Conservation (phyloP, 164 flowering plant genomes). For the Macadamia tetraphylla region DNA sequence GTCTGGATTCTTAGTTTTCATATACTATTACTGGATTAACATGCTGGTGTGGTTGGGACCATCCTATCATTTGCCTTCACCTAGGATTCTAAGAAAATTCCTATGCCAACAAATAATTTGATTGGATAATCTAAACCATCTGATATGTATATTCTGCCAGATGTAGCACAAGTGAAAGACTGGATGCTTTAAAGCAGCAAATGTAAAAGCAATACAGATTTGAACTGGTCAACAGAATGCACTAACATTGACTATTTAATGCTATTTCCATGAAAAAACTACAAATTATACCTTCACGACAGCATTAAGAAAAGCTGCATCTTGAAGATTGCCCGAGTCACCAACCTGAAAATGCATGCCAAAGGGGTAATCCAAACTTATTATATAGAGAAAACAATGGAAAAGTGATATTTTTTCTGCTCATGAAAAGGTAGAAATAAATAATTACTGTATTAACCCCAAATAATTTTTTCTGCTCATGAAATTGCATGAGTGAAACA, state of each 20-base stretch:
- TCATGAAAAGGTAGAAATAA: too few relatives aligned
- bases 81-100: too few relatives aligned
- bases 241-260: too few relatives aligned
- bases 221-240: background rate
- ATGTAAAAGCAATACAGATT: background rate
- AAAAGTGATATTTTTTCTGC: too few relatives aligned
- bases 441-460: too few relatives aligned
- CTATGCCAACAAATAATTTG: too few relatives aligned
- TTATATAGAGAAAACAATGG: too few relatives aligned
- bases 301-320: conserved; percentile 77
- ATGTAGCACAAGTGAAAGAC: too few relatives aligned
- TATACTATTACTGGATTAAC: too few relatives aligned
- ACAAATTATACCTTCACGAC: conserved; percentile 79
- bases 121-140: background rate
- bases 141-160: background rate
- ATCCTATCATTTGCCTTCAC: background rate
- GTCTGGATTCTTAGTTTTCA: background rate
- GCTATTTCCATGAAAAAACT: background rate
- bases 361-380: too few relatives aligned
- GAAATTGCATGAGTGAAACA: too few relatives aligned
- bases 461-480: too few relatives aligned
- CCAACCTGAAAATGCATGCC: conserved; percentile 34
- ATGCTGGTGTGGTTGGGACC: background rate
- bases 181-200: background rate
- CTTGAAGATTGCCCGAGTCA: conserved; percentile 63